Evolutionary conservation across 2,329 filamentous ascomycete genomes (phyloP), one percentile per base, ranked within the genome.

Genomic region (Ascochyta fabae): DNA sequence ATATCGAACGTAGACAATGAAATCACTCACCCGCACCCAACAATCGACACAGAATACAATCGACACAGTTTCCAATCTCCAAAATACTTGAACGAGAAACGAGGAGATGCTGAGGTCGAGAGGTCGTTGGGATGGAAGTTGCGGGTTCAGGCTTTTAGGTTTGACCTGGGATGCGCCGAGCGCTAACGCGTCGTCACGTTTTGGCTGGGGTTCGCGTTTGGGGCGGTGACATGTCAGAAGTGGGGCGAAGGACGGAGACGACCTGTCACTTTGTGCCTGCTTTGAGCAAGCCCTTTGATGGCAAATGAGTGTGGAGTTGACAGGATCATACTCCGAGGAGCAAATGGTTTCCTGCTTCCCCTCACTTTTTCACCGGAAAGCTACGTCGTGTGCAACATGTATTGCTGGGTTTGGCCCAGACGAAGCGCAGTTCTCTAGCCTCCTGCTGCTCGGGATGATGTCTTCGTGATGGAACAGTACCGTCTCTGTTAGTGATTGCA

Each of bases 121-220:
- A 27, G 34, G 16, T 9, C 13, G 53, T 19, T 26, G 36, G 39
- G 29, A 34, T 2, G 46, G n/a, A 6, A 36, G 52, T 29, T 43
- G 40, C 53, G 53, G 53, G 46, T 29, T 27, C 26, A 16, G 42
- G 42, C 35, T 44, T 48, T 45, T 15, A 16, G 31, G 22, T 34
- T 42, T 16, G 31, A 6, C 16, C 12, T 16, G 15, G 10, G 13
- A 16, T 43, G 23, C 23, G 41, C 19, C 27, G 19, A 39, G 53
- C 53, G 42, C 48, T 34, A 36, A 57, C 54, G 54, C 53, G 58
- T 51, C 10, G 26, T 58, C 57, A 57, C 57, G 53, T 57, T 56
- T 33, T 27, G n/a, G 33, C 53, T n/a, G 41, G 46, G 53, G 36
- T 43, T 34, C 54, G 53, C 45, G 49, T 39, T 48, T 24, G 29